Conservation (phyloP, 305 asterid genomes). For the Caryopteris hybrid region DNA sequence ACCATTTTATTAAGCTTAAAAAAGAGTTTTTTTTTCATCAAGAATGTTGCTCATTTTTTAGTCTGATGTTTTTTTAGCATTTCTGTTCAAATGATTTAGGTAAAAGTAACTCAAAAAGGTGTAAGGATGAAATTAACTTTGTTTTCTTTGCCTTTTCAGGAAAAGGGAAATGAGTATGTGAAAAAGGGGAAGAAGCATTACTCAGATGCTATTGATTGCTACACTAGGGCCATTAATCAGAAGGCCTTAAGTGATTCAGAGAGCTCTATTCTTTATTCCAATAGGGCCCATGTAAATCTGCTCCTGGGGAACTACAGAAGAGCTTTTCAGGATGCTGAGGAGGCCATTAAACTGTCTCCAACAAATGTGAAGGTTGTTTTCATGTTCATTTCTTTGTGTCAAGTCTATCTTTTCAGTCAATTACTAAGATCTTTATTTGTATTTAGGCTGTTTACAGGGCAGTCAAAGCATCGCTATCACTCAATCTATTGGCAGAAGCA, state of each 20-base stretch:
- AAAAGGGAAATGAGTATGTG: constrained; percentile 77
- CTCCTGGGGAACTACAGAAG: constrained; percentile 76
- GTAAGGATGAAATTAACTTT: neutral
- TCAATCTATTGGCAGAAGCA: constrained; percentile 73
- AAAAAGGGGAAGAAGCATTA: constrained; percentile 81
- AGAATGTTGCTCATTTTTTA: neutral
- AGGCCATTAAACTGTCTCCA: constrained; percentile 59
- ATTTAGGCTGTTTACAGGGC: constrained; percentile 81
- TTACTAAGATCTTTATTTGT: constrained; percentile 13
- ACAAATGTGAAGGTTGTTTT: constrained; percentile 66
- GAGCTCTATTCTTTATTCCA: constrained; percentile 60
- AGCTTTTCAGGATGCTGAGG: constrained; percentile 84
- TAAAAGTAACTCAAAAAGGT: neutral
- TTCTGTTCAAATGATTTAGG: neutral
- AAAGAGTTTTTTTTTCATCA: neutral
- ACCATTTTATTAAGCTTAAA: neutral
- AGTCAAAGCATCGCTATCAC: constrained; percentile 71
- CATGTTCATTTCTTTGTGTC: constrained; percentile 3
- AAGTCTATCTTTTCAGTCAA: neutral
- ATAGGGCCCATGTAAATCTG: constrained; percentile 89
- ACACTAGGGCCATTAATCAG: constrained; percentile 87
- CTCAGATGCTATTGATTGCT: constrained; percentile 84
- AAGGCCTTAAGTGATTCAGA: constrained; percentile 71
- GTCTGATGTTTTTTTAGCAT: neutral
- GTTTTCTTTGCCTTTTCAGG: constrained; percentile 45